Evolutionary conservation across 106 monocot genomes (phyloP).

Genomic region (Narthecium ossifragum): DNA sequence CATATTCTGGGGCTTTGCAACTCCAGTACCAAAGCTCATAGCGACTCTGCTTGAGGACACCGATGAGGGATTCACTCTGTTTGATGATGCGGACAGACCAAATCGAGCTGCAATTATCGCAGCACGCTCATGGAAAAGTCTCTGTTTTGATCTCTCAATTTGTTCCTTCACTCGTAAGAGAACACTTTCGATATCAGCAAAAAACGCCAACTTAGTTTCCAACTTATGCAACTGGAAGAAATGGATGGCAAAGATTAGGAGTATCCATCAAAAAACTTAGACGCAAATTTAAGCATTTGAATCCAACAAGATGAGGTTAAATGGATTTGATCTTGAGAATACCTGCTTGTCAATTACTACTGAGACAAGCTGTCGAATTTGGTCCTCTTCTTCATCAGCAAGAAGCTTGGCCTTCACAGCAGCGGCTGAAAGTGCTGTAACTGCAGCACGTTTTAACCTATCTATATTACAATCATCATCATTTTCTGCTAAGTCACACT

Average conservation of each 20-base stretch:
- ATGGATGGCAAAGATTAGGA: too few species aligned
- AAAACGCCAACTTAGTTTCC: conserved; percentile 64
- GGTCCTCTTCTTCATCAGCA: conserved; percentile 76
- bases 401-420: conserved; percentile 84
- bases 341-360: conserved; percentile 85
- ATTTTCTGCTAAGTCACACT: conserved; percentile 2
- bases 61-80: conserved; percentile 26
- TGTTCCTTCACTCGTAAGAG: conserved; percentile 63
- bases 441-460: conserved; percentile 71
- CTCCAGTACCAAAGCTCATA: conserved; percentile 18
- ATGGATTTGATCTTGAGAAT: not conserved
- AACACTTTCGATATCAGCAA: conserved; percentile 52
- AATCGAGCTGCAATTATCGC: conserved; percentile 82
- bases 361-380: conserved; percentile 60
- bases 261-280: too few species aligned
- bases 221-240: conserved; percentile 73
- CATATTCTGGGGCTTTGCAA: conserved; percentile 24
- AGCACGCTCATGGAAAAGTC: conserved; percentile 59
- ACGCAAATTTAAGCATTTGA: too few species aligned
- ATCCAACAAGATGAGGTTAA: too few species aligned
- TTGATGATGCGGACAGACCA: conserved; percentile 30
- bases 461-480: conserved; percentile 29
- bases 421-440: conserved; percentile 83
- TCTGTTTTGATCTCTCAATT: conserved; percentile 68
- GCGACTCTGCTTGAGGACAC: conserved; percentile 21